These are phyloP conservation scores for Pleurotus sapidus DNA, from an alignment of 768 basidiomycete species.

Conservation along the genomic window DNA sequence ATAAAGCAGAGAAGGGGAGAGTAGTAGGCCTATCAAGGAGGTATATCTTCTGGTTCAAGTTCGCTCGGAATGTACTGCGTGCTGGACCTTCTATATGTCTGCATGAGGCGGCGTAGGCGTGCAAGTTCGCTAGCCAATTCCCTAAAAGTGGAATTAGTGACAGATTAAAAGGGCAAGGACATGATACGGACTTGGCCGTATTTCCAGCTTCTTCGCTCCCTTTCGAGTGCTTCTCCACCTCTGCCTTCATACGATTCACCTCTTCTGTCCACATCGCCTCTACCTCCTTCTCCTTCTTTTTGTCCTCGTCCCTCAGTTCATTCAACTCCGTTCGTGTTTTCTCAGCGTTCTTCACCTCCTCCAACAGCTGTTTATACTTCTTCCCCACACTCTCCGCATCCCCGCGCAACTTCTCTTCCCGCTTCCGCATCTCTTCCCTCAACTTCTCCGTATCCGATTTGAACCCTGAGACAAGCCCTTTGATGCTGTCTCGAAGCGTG, in stretches of 20 bases:
- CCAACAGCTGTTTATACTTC: slow-evolving; percentile 65
- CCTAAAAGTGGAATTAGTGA: slow-evolving; percentile 27
- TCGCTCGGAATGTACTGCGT: neutral
- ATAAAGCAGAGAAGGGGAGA: neutral
- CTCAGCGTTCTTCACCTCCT: slow-evolving; percentile 58
- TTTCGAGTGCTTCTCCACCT: slow-evolving; percentile 50
- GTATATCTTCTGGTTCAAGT: neutral
- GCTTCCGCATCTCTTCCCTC: slow-evolving; percentile 68
- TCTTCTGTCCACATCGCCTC: slow-evolving; percentile 61
- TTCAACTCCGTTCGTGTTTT: slow-evolving; percentile 43
- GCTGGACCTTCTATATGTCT: slow-evolving; percentile 33
- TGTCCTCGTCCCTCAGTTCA: slow-evolving; percentile 47
- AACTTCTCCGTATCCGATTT: slow-evolving; percentile 71
- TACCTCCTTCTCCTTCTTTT: slow-evolving; percentile 48
- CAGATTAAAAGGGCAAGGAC: too few relatives aligned
- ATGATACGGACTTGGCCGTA: slow-evolving; percentile 56
- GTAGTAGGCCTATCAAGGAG: neutral
- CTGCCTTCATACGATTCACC: slow-evolving; percentile 47
- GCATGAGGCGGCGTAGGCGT: slow-evolving; percentile 73
- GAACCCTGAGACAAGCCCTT: slow-evolving; percentile 69
- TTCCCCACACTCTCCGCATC: slow-evolving; percentile 69
- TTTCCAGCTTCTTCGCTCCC: slow-evolving; percentile 56
- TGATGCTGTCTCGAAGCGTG: slow-evolving; percentile 73
- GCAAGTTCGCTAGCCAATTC: slow-evolving; percentile 61
- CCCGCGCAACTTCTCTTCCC: slow-evolving; percentile 64